These are phyloP conservation scores for Malus orientalis DNA, from an alignment of 306 rosid genomes.

Conservation along the genomic window DNA sequence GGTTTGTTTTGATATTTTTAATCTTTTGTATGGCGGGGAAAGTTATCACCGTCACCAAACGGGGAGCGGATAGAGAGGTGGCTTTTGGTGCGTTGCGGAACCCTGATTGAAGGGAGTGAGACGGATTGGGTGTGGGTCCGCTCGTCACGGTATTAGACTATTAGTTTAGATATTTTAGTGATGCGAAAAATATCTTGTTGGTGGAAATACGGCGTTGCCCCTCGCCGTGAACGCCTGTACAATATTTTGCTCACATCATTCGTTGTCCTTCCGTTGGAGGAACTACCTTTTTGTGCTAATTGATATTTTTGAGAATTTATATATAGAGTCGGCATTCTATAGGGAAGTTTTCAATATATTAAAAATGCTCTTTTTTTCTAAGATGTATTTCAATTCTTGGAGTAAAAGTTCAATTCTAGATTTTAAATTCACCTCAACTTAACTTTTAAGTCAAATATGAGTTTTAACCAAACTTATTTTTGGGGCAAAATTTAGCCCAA, in stretches of 20 bases:
- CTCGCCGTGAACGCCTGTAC: neutral
- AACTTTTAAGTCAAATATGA: no score
- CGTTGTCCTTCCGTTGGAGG: no score
- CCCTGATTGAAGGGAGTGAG: neutral
- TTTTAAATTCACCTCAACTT: no score
- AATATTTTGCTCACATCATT: neutral
- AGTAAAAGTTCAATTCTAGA: no score
- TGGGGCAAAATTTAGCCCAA: no score
- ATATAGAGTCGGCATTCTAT: no score
- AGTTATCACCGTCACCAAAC: neutral
- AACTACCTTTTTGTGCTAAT: no score
- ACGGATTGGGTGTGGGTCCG: neutral
- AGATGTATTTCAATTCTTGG: no score
- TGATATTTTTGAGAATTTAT: no score
- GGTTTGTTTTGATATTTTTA: neutral
- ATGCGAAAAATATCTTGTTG: slow-evolving; percentile 2
- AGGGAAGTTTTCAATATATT: no score
- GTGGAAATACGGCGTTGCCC: neutral
- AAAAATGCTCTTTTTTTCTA: no score
- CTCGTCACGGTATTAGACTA: neutral
- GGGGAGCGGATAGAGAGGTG: neutral
- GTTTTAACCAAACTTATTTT: no score
- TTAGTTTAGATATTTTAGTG: neutral
- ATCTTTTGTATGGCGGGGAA: neutral
- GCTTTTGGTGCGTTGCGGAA: neutral